phyloP scores from a whole-genome alignment of 176 grass and related monocot genomes.

The Lolium multiflorum region DNA sequence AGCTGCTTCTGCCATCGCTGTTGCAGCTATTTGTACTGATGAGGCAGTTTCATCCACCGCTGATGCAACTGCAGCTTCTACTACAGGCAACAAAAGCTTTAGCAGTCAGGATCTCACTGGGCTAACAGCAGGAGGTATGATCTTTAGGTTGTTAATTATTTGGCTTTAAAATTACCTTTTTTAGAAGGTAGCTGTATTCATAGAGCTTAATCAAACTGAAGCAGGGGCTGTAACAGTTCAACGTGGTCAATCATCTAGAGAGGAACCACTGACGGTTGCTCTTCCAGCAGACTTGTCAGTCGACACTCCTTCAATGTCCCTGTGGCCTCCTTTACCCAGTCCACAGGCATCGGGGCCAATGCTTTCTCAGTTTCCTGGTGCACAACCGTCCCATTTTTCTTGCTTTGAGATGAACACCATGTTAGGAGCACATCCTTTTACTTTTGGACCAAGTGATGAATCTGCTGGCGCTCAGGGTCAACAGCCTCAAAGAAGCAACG shows the following conservation, averaged over 20 bases:
- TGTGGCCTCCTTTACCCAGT: slow-evolving; percentile 85
- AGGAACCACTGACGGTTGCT: slow-evolving; percentile 78
- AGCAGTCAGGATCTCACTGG: slow-evolving; percentile 54
- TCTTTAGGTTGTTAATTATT: slow-evolving; percentile 38
- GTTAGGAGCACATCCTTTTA: slow-evolving; percentile 72
- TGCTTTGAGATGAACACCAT: slow-evolving; percentile 92
- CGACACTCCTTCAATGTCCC: slow-evolving; percentile 76
- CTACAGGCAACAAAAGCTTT: slow-evolving; percentile 68
- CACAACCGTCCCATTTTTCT: slow-evolving; percentile 80
- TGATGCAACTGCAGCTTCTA: slow-evolving; percentile 53
- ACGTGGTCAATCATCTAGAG: slow-evolving; percentile 65
- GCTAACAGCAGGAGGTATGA: slow-evolving; percentile 69
- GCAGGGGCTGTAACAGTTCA: slow-evolving; percentile 45
- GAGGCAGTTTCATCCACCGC: slow-evolving; percentile 63
- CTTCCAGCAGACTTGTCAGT: slow-evolving; percentile 97
- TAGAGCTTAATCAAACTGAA: slow-evolving; percentile 39
- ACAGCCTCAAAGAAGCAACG: slow-evolving; percentile 72
- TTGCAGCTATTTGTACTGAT: slow-evolving; percentile 91
- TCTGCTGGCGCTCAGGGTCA: slow-evolving; percentile 68
- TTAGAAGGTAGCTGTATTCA: slow-evolving; percentile 38
- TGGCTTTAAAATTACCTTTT: slow-evolving; percentile 31
- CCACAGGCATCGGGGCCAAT: slow-evolving; percentile 73
- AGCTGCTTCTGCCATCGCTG: slow-evolving; percentile 94
- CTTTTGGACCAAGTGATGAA: slow-evolving; percentile 85
- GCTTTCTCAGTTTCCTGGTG: slow-evolving; percentile 82